Percentiles rank a stretch among this genome's conserved stretches.
Conservation (phyloP, 306 rosid genomes). For the Carpinus fangiana region DNA sequence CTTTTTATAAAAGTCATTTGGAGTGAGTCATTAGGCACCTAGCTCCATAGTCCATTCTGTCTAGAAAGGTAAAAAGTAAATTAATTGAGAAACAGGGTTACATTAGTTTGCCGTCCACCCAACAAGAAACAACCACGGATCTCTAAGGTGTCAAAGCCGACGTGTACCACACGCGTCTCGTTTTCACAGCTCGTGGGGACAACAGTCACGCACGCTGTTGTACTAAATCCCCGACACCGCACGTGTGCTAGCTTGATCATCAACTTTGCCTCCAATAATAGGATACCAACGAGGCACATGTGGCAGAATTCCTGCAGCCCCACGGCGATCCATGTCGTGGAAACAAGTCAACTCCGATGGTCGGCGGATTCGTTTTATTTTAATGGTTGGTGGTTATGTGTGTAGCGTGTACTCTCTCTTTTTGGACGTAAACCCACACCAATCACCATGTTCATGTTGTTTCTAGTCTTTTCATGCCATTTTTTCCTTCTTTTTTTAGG, state of each 20-base stretch:
- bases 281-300: neutral
- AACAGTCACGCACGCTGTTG: conserved; percentile 33
- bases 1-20: neutral
- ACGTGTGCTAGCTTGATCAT: conserved; percentile 33
- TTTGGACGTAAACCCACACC: neutral
- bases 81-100: conserved; percentile 13
- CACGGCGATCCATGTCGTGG: conserved; percentile 7
- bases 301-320: conserved; percentile 17
- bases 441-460: neutral
- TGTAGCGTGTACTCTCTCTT: neutral
- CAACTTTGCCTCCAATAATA: neutral
- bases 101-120: conserved; percentile 21
- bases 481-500: neutral
- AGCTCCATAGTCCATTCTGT: neutral
- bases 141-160: conserved; percentile 23
- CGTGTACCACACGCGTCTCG: conserved; percentile 19
- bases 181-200: conserved; percentile 20
- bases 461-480: neutral
- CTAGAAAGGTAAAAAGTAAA: neutral
- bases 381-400: neutral
- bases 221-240: conserved; percentile 39
- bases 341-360: neutral
- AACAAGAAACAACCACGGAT: conserved; percentile 51
- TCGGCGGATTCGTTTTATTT: neutral
- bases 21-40: neutral